Evolutionary conservation across 177 flowering plant genomes (phyloP).

Genomic region (Vitis hybrid): DNA sequence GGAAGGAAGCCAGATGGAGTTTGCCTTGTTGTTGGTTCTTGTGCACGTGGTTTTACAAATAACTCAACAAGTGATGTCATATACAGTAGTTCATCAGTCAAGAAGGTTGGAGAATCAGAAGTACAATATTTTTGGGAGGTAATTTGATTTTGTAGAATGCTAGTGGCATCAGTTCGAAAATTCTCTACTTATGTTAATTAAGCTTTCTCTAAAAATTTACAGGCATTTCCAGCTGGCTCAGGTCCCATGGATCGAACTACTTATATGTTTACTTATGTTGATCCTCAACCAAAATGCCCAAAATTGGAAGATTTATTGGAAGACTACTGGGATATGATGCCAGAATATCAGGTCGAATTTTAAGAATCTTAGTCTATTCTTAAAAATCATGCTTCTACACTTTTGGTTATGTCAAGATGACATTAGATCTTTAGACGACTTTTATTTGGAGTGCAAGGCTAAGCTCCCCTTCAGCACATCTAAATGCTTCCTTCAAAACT

Average conservation of each 20-base stretch:
- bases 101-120: slow-evolving; percentile 57
- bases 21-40: slow-evolving; percentile 94
- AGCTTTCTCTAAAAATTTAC: slow-evolving; percentile 18
- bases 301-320: slow-evolving; percentile 81
- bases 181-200: neutral
- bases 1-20: slow-evolving; percentile 94
- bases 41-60: slow-evolving; percentile 77
- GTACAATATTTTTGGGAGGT: slow-evolving; percentile 97
- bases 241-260: slow-evolving; percentile 90
- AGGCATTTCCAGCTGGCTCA: slow-evolving; percentile 99
- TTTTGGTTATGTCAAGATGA: no score
- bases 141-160: slow-evolving; percentile 5
- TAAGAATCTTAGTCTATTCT: neutral
- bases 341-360: slow-evolving; percentile 70
- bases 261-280: slow-evolving; percentile 90
- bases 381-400: neutral
- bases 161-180: neutral
- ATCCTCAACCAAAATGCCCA: slow-evolving; percentile 76
- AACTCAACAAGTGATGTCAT: slow-evolving; percentile 86
- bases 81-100: slow-evolving; percentile 66
- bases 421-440: no score
- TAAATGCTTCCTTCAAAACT: no score
- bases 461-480: no score
- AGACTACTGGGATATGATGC: slow-evolving; percentile 93
- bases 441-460: neutral